A percentile compares a stretch with the other conserved stretches of the same genome.
Evolutionary conservation across 1,284 basidiomycete species (phyloP).

Genomic region (Heterobasidion annosum): DNA sequence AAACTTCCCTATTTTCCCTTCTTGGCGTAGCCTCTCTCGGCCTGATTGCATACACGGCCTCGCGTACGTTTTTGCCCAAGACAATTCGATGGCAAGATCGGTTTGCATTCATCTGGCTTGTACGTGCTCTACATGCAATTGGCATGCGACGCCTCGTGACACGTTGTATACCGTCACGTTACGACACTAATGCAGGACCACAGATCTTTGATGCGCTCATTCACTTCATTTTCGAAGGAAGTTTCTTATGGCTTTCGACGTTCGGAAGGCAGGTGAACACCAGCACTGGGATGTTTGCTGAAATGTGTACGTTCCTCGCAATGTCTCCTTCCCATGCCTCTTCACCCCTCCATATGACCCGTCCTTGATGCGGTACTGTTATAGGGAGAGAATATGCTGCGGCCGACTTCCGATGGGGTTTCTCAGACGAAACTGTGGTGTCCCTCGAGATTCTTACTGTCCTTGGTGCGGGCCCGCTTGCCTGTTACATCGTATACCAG

Average conservation of each 20-base stretch:
- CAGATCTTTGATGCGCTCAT: conserved; percentile 73
- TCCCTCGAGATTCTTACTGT: conserved; percentile 79
- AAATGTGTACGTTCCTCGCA: conserved; percentile 49
- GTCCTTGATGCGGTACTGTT: background rate
- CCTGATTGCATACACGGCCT: conserved; percentile 37
- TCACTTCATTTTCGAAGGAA: conserved; percentile 72
- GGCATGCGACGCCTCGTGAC: background rate
- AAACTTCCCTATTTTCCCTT: conserved; percentile 57
- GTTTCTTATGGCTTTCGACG: conserved; percentile 67
- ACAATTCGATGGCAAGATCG: conserved; percentile 53
- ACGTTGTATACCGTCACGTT: background rate
- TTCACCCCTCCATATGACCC: background rate
- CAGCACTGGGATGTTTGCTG: conserved; percentile 61
- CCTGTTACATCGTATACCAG: conserved; percentile 59
- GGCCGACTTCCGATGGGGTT: conserved; percentile 75
- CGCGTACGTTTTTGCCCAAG: conserved; percentile 50
- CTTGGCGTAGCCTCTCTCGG: conserved; percentile 44
- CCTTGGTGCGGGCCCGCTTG: conserved; percentile 64
- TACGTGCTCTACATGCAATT: conserved; percentile 20
- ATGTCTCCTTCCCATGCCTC: background rate
- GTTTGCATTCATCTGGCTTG: conserved; percentile 68
- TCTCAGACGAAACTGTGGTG: conserved; percentile 69
- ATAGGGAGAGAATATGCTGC: conserved; percentile 60
- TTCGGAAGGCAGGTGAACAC: conserved; percentile 68
- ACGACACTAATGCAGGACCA: no score